Percentiles rank a stretch among this genome's conserved stretches.
These are phyloP conservation scores for Aspergillus caelatus DNA, from an alignment of 2,329 filamentous ascomycete species.

Conservation along the genomic window DNA sequence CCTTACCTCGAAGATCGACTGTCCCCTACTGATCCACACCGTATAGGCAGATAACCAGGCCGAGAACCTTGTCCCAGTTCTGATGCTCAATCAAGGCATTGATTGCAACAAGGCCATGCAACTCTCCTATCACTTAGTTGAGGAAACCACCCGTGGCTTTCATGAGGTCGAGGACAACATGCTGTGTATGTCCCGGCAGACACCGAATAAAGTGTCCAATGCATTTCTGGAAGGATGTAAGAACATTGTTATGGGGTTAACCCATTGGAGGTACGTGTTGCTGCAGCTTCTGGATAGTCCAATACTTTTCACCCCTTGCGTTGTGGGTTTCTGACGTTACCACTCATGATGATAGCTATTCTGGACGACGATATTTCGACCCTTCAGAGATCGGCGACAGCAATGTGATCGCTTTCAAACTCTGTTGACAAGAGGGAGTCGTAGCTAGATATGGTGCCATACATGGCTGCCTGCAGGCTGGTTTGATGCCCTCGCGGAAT, in stretches of 20 bases:
- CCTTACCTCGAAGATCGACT: neutral
- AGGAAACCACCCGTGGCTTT: conserved; percentile 7
- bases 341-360: conserved; percentile 9
- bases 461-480: too few relatives aligned
- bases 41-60: conserved; percentile 1
- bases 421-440: neutral
- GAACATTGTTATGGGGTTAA: conserved; percentile 11
- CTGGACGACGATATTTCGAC: conserved; percentile 11
- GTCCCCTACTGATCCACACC: neutral
- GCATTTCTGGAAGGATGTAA: conserved; percentile 11
- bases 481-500: too few relatives aligned
- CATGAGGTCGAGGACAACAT: neutral
- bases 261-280: conserved; percentile 17
- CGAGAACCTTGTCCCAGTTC: neutral
- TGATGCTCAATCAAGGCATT: conserved; percentile 8
- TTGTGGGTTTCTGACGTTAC: neutral
- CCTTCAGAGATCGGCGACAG: neutral
- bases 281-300: neutral
- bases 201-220: neutral
- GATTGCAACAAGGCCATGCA: conserved; percentile 5
- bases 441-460: too few relatives aligned
- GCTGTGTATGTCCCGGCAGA: neutral
- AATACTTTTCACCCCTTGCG: neutral
- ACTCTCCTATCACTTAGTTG: conserved; percentile 1
- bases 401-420: conserved; percentile 1